phyloP scores from a whole-genome alignment of 140 eudicot species.

The Bidens hawaiensis region DNA sequence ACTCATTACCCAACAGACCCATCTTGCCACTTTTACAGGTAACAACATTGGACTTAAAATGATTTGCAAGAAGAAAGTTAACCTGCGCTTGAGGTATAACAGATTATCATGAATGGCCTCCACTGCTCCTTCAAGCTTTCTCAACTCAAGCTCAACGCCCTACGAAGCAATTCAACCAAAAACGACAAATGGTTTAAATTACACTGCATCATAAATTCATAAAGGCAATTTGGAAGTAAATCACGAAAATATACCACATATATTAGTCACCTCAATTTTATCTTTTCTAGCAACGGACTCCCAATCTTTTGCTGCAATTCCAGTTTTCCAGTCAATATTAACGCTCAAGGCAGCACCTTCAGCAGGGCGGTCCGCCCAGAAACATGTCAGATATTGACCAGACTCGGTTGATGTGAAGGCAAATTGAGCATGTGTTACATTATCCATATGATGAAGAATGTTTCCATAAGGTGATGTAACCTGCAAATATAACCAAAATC shows the following conservation, averaged over 20 bases:
- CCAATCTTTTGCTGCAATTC: conserved; percentile 45
- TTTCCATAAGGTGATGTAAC: conserved; percentile 76
- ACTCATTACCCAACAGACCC: background rate
- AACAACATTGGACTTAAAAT: background rate
- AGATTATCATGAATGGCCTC: conserved; percentile 93
- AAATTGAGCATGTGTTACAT: conserved; percentile 68
- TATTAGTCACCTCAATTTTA: conserved; percentile 16
- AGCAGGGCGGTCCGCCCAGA: conserved; percentile 10
- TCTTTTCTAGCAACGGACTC: conserved; percentile 56
- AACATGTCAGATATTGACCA: conserved; percentile 59
- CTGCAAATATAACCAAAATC: conserved; percentile 23
- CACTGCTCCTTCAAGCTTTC: conserved; percentile 96
- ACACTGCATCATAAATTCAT: background rate
- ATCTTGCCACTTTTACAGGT: background rate
- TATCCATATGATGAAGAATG: conserved; percentile 46
- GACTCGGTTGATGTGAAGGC: conserved; percentile 70
- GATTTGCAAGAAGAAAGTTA: conserved; percentile 4
- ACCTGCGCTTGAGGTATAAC: conserved; percentile 70
- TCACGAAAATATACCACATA: background rate
- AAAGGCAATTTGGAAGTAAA: background rate
- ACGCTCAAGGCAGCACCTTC: background rate
- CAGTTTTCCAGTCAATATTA: conserved; percentile 13
- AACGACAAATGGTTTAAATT: background rate
- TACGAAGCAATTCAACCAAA: conserved; percentile 25
- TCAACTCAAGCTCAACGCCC: conserved; percentile 93